Evolutionary conservation across 1,284 basidiomycete species (phyloP).

Genomic region (Takashimella koratensis): DNA sequence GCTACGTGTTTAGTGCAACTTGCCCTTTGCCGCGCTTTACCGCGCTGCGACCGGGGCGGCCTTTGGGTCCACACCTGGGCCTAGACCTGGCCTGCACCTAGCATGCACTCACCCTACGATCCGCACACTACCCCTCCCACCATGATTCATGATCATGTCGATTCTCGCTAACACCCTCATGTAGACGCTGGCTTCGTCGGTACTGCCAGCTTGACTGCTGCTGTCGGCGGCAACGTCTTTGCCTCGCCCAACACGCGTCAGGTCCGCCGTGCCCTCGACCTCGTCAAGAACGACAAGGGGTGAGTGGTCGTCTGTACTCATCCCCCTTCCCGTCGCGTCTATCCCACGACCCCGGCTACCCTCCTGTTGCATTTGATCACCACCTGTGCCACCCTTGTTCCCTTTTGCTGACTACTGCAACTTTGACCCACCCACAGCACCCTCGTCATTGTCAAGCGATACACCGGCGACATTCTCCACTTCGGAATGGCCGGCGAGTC

Average conservation of each 20-base stretch:
- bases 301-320: slow-evolving; percentile 45
- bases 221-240: slow-evolving; percentile 82
- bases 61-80: no score
- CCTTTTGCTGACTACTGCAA: neutral
- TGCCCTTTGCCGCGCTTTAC: no score
- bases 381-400: neutral
- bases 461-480: slow-evolving; percentile 83
- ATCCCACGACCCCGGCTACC: no score
- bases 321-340: no score
- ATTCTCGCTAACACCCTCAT: no score
- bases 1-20: no score
- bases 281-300: slow-evolving; percentile 74
- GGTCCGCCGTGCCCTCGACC: slow-evolving; percentile 71
- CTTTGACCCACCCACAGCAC: slow-evolving; percentile 52
- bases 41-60: no score
- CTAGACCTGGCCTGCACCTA: no score
- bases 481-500: slow-evolving; percentile 90
- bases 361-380: no score
- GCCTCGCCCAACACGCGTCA: slow-evolving; percentile 82
- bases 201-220: slow-evolving; percentile 73
- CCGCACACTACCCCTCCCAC: no score
- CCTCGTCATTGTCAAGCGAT: slow-evolving; percentile 78
- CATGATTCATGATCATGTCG: no score
- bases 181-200: slow-evolving; percentile 72
- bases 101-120: no score